Evolutionary conservation across 1,139 yeast species (phyloP), one percentile per base, ranked within the genome.

Genomic region (Nakaseomyces uthaithaninus): DNA sequence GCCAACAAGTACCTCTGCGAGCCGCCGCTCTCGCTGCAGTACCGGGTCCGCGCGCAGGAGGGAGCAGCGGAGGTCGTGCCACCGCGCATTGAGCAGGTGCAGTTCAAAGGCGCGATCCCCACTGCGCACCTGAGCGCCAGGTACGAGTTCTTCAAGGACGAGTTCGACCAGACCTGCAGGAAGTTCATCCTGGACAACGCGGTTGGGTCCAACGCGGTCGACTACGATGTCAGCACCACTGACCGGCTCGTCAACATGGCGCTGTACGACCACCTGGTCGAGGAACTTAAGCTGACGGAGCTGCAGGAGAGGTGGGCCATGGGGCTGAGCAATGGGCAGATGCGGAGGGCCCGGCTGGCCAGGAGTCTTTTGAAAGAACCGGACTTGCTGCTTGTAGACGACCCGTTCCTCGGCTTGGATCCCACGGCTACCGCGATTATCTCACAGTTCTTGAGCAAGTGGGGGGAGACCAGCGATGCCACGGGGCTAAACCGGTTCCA

Each of bases 311-410:
- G 85, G 46, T 89, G 94, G 87, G 75, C 85, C 36, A 85, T 85
- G 59, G 84, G 93, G 0, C 67, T 91, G 38, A 83, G 95, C 60
- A 91, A 91, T 58, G 98, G 98, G 0, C 98, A 91, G 61, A 77
- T 84, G 60, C 71, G 98, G 50, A 68, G 98, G 38, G 95, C 96
- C 0, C 69, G 95, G 45, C 66, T 91, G 23, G 97, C 96, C 0
- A 72, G 74, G 46, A 75, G 89, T 0, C 55, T 91, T 40, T 69
- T 86, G 40, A 66, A 68, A 41, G 66, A 73, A 37, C 95, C 96
- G 0, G 67, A 68, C 31, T 51, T 87, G 19, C 64, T 87, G 43
- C 59, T 89, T 9, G 70, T 91, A 14, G 97, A 91, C 59, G 97
- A 91, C 52, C 95, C 96, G 7, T 87, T 86, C 54, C 64, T 91